Evolutionary conservation across 148 eudicot species (phyloP).

Genomic region (Limonium bicolor): DNA sequence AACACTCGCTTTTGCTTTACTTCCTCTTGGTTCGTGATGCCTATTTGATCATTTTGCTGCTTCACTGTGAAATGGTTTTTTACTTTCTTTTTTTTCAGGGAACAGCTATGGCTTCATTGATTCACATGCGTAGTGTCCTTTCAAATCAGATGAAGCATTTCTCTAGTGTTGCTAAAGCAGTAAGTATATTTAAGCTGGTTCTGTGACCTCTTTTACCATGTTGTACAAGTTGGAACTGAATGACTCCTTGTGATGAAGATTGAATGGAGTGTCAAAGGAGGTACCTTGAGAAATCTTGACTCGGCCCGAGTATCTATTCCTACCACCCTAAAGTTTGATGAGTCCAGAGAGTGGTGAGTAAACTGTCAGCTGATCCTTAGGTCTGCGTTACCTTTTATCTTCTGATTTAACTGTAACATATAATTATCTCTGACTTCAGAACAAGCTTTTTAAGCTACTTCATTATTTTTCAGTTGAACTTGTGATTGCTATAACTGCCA

Average conservation of each 20-base stretch:
- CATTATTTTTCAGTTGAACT: no score
- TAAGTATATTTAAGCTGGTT: conserved; percentile 19
- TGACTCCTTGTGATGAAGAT: conserved; percentile 21
- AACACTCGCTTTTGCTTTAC: not conserved
- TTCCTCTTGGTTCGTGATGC: not conserved
- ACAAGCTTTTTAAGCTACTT: no score
- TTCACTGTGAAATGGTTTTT: not conserved
- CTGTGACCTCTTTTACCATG: not conserved
- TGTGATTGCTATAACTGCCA: no score
- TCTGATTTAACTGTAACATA: no score
- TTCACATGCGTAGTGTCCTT: conserved; percentile 84
- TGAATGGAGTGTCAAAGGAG: conserved; percentile 91
- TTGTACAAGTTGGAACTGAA: not conserved
- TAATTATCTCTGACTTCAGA: no score
- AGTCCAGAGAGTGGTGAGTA: conserved; percentile 62
- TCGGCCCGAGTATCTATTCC: conserved; percentile 91
- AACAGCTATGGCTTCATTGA: conserved; percentile 90
- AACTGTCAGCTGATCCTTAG: no score
- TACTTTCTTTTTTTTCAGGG: conserved; percentile 46
- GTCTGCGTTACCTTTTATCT: no score
- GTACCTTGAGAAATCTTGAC: conserved; percentile 69
- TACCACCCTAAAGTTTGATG: conserved; percentile 67
- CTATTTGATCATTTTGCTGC: not conserved
- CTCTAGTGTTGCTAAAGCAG: conserved; percentile 73
- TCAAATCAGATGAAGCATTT: conserved; percentile 67